Conservation (phyloP, 495 filamentous ascomycete species). For the Tuber calosporum region DNA sequence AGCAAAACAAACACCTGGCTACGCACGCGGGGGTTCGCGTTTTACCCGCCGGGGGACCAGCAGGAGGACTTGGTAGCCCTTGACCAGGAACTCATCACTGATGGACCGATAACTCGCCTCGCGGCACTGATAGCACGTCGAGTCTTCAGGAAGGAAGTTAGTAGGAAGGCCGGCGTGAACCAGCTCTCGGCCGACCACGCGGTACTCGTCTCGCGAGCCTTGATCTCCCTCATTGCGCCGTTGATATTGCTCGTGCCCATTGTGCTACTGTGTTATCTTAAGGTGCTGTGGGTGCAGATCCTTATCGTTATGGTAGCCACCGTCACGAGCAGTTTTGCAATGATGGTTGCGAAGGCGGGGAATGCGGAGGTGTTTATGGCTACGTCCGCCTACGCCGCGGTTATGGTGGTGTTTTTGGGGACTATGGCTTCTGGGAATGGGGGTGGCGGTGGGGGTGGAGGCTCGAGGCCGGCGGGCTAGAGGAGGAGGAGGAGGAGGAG, state of each 20-base stretch:
- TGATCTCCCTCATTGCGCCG: not conserved
- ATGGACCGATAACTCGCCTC: not conserved
- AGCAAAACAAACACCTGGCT: not conserved
- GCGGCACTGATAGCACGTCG: not conserved
- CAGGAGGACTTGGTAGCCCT: not conserved
- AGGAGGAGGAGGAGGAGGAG: not conserved
- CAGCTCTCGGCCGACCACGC: not conserved
- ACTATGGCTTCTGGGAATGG: not conserved
- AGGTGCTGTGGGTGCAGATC: not conserved
- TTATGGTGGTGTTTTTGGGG: conserved; percentile 1
- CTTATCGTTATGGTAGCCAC: not conserved
- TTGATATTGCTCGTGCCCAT: not conserved
- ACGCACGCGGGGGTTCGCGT: not conserved
- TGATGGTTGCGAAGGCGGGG: not conserved
- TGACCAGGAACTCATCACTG: not conserved
- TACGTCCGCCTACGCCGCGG: not conserved
- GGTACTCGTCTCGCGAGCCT: not conserved
- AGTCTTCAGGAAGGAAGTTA: not conserved
- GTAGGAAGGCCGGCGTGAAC: not conserved
- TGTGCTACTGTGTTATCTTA: not conserved
- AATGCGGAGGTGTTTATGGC: not conserved
- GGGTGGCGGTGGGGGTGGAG: not conserved
- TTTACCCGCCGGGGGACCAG: not conserved
- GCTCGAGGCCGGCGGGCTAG: not conserved
- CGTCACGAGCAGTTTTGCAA: not conserved